A percentile compares a stretch with the other conserved stretches of the same genome.
Conservation (phyloP, 2,329 filamentous ascomycete species). For the Nannizzia gypsea region DNA sequence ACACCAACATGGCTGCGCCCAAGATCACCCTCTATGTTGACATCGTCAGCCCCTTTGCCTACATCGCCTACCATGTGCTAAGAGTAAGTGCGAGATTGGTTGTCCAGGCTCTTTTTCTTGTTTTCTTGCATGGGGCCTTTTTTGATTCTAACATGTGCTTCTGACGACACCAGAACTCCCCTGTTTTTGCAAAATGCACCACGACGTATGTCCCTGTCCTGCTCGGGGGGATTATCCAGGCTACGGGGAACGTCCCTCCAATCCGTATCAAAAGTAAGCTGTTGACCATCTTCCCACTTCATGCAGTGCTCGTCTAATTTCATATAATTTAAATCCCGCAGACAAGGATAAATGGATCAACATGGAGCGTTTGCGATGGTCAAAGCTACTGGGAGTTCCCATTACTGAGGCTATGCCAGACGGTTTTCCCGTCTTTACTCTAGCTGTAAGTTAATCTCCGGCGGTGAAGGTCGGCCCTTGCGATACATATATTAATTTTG, state of each 20-base stretch:
- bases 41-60: constrained; percentile 49
- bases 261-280: constrained; percentile 44
- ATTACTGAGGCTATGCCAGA: constrained; percentile 35
- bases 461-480: not conserved
- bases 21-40: constrained; percentile 49
- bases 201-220: constrained; percentile 49
- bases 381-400: constrained; percentile 43
- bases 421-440: constrained; percentile 43
- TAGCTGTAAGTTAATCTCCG: constrained; percentile 24
- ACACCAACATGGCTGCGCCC: constrained; percentile 32
- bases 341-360: constrained; percentile 50
- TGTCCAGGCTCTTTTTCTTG: not conserved
- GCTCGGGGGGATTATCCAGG: constrained; percentile 48
- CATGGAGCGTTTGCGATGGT: constrained; percentile 44
- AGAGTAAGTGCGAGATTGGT: constrained; percentile 31
- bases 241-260: constrained; percentile 43
- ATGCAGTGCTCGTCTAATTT: not conserved
- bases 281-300: not conserved
- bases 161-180: constrained; percentile 37
- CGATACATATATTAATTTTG: no score
- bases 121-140: no score
- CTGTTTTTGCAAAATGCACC: constrained; percentile 43
- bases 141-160: not conserved
- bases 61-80: constrained; percentile 46
- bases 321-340: constrained; percentile 17